These are phyloP conservation scores for Prunus campanulata DNA, from an alignment of 306 rosid genomes.

Conservation along the genomic window DNA sequence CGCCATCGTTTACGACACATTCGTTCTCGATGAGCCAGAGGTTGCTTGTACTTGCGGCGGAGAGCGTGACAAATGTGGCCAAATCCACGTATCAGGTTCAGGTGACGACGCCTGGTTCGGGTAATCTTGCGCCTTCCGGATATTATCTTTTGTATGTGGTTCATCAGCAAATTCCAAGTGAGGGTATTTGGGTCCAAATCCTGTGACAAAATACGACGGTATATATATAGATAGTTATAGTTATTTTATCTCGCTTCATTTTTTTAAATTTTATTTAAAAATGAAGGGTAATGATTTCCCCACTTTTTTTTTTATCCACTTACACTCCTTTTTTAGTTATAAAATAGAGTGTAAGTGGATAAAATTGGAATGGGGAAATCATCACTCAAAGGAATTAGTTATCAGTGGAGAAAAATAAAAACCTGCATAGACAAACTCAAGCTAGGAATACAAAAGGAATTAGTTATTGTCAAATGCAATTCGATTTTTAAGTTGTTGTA, in stretches of 20 bases:
- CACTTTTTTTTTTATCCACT: no score
- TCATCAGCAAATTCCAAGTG: conserved; percentile 62
- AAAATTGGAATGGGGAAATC: no score
- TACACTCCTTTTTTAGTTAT: no score
- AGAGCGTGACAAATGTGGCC: conserved; percentile 21
- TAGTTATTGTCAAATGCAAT: no score
- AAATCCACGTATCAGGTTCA: conserved; percentile 30
- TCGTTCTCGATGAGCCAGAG: conserved; percentile 84
- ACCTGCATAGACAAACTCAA: no score
- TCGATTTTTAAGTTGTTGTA: no score
- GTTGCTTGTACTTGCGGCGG: conserved; percentile 38
- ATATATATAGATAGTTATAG: neutral
- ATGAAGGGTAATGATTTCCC: no score
- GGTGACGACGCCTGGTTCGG: conserved; percentile 43
- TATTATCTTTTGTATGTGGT: conserved; percentile 61
- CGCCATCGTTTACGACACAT: conserved; percentile 76
- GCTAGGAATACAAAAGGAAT: no score
- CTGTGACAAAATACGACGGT: conserved; percentile 7
- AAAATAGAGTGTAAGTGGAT: no score
- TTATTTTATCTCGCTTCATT: neutral
- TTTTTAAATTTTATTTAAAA: no score
- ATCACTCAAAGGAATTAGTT: no score
- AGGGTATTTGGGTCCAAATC: conserved; percentile 61
- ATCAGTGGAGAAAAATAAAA: no score
- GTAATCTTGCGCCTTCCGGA: conserved; percentile 63